Base-by-base conservation (phyloP, 2,329 filamentous ascomycete species). In the Hirsutella thompsonii region DNA sequence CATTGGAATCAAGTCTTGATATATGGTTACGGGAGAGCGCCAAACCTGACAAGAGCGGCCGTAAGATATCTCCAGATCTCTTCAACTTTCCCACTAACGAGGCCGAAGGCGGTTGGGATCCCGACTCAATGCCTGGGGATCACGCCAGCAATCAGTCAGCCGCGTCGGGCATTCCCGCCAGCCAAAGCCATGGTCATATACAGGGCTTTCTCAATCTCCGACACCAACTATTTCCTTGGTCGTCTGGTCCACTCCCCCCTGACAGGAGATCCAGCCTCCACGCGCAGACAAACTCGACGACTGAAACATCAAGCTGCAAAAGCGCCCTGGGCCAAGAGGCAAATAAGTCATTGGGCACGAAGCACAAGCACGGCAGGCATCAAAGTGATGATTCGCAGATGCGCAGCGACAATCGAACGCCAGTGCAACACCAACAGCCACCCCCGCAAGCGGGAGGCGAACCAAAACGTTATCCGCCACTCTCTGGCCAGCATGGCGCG, bases 1-100 rank as follows among this genome's bases (percentile, higher is more conserved):
- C 70, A 2, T 52, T 66, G 3, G 59, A 66, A 1, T 74, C 69
- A 1, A 72, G 66, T 44, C 62, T 72, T 5, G 74, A 78, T 41
- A 72, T 74, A 20, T 79, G 74, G 74, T 65, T 78, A 57, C 66
- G 65, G 6, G 71, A 74, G 52, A 71, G 70, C 40, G 55, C 64
- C 26, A 69, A 69, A 37, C 63, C 68, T 1, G 45, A 45, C 4
- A 43, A 41, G 1, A 53, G 55, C 0, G 52, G 49, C 1, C 51
- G 52, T 8, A 53, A 57, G 20, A 47, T 48, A 1, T 74, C 72
- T 4, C 72, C 72, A 0, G 73, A 76, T 42, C 57, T 76, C 2
- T 76, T 76, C 44, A 61, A 66, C 16, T 74, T 77, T 43, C 72
- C 72, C 0, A 56, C 55, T 0, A 57, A 52, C 6, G 52, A 59